Conservation (phyloP, 106 monocot species). For the Ottelia alismoides region DNA sequence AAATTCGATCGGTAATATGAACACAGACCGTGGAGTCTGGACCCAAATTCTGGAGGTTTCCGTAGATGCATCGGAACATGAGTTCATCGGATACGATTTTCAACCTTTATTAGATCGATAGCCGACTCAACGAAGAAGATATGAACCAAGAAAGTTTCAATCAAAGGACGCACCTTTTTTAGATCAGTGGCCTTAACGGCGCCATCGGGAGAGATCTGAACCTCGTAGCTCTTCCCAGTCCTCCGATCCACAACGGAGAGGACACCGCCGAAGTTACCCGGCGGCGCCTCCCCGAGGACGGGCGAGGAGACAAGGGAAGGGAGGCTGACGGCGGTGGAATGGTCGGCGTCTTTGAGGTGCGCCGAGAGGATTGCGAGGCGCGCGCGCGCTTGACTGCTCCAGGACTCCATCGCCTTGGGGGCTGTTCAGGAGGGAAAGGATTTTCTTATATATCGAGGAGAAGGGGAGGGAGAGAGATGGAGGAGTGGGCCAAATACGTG, state of each 20-base stretch:
- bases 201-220: constrained; percentile 75
- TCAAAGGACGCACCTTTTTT: constrained; percentile 44
- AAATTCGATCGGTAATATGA: neutral
- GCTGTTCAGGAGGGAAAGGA: too few species aligned
- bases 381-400: constrained; percentile 21
- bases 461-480: too few species aligned
- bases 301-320: constrained; percentile 39
- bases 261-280: constrained; percentile 34
- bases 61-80: too few species aligned
- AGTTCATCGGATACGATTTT: too few species aligned
- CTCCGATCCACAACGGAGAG: constrained; percentile 60
- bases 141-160: neutral
- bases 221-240: constrained; percentile 66
- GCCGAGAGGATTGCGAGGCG: constrained; percentile 69
- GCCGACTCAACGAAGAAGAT: neutral
- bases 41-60: neutral
- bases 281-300: constrained; percentile 18
- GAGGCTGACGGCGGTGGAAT: neutral
- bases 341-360: constrained; percentile 52
- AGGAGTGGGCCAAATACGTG: too few species aligned
- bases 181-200: constrained; percentile 76
- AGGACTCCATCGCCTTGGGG: neutral
- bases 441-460: too few species aligned
- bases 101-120: neutral
- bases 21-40: neutral